Conservation (phyloP, 768 basidiomycete species). For the Phallus indusiatus region DNA sequence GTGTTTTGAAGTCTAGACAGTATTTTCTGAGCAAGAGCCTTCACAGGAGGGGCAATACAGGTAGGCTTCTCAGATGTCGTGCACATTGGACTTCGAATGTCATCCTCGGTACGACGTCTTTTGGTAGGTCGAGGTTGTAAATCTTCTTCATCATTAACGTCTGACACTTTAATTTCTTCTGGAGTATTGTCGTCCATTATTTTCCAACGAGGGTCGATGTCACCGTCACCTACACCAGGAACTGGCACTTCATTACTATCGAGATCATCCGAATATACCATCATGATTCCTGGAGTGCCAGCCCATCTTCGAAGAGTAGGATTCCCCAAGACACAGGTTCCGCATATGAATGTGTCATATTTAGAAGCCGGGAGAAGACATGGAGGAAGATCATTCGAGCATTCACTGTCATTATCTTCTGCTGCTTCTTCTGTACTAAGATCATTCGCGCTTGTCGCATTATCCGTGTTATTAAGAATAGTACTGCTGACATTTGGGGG, state of each 20-base stretch:
- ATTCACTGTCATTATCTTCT: conserved; percentile 47
- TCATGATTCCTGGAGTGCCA: conserved; percentile 56
- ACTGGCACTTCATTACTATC: conserved; percentile 16
- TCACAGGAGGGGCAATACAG: conserved; percentile 51
- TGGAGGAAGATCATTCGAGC: conserved; percentile 54
- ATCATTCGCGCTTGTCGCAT: not conserved
- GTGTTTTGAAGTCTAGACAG: conserved; percentile 17
- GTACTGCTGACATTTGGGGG: not conserved
- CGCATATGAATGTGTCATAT: conserved; percentile 73
- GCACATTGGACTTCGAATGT: conserved; percentile 26
- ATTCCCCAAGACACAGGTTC: conserved; percentile 50
- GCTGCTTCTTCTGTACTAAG: conserved; percentile 26
- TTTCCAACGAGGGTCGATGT: conserved; percentile 36
- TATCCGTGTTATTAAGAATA: not conserved
- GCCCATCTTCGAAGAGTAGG: conserved; percentile 49
- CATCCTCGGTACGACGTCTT: conserved; percentile 17
- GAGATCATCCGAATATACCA: conserved; percentile 46
- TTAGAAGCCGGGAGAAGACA: conserved; percentile 56
- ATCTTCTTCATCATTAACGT: conserved; percentile 19
- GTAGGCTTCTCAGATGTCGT: conserved; percentile 17
- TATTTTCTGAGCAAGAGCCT: conserved; percentile 37
- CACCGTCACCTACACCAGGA: not conserved
- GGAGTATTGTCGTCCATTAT: conserved; percentile 29
- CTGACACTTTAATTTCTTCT: conserved; percentile 16
- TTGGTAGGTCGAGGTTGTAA: conserved; percentile 11